Evolutionary conservation across 2,329 filamentous ascomycete species (phyloP), one percentile per base, ranked within the genome.

Genomic region (Tothia fuscella): DNA sequence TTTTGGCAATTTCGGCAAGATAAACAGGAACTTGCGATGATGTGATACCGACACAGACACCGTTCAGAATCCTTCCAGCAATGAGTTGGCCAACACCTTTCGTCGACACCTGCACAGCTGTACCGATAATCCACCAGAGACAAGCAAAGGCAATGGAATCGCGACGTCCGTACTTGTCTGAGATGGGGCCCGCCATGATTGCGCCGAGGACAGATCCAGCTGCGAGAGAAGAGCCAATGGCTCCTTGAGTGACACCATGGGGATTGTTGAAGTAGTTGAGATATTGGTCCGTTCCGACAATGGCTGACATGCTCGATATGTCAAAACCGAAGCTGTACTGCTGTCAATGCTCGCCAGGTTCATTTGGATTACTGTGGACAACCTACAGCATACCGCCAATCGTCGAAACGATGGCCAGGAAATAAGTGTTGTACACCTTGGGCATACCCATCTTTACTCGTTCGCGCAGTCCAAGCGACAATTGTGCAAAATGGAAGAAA

Each of bases 261-360:
- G 74, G 75, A 25, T 83, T 71, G 51, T 76, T 66, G 62, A 86
- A 86, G 59, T 82, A 86, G 51, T 73, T 76, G 50, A 76, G 76
- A 57, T 87, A 87, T 35, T 78, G 72, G 43, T 76, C 60, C 0
- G 77, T 82, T 22, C 76, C 76, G 28, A 86, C 66, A 56, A 64
- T 63, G 7, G 63, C 62, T 44, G 74, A 78, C 80, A 86, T 84
- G 32, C 78, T 82, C 43, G 72, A 76, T 52, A 87, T 84, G 61
- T 87, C 82, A 56, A 87, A 87, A 51, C 82, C 83, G 53, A 87
- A 86, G 20, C n/a, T n/a, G n/a, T n/a, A n/a, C n/a, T n/a, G n/a
- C n/a, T n/a, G n/a, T n/a, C n/a, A n/a, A n/a, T n/a, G n/a, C n/a
- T n/a, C n/a, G n/a, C n/a, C n/a, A n/a, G n/a, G n/a, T n/a, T n/a